Percentiles rank a stretch among this genome's conserved stretches.
These are phyloP conservation scores for Odonthalia washingtoniensis DNA, from an alignment of 31 red algal species.

Conservation along the genomic window DNA sequence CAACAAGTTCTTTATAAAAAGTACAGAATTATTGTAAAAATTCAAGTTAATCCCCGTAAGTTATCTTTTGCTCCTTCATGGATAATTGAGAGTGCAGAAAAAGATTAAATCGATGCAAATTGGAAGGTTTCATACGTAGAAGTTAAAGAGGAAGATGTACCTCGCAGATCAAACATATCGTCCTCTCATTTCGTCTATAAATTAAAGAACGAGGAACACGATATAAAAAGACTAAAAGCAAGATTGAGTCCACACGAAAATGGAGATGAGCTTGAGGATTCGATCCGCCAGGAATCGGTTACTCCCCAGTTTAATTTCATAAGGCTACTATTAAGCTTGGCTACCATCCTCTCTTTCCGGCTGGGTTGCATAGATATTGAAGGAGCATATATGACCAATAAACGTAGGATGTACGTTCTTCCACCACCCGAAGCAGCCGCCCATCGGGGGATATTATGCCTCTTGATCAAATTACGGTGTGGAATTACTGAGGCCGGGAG, in stretches of 20 bases:
- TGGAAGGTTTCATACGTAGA: not conserved
- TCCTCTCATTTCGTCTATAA: conserved; percentile 10
- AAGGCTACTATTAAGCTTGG: not conserved
- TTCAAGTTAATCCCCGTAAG: not conserved
- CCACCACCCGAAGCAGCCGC: no score
- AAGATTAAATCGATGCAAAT: not conserved
- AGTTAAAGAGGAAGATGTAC: not conserved
- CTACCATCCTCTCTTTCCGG: not conserved
- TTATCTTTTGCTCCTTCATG: not conserved
- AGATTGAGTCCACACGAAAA: not conserved
- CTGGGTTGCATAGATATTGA: conserved; percentile 10
- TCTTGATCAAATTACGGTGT: no score
- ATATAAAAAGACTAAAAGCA: conserved; percentile 2
- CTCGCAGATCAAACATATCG: not conserved
- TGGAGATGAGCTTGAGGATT: not conserved
- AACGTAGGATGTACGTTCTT: no score
- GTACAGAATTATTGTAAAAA: not conserved
- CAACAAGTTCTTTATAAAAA: not conserved
- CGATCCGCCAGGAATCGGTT: not conserved
- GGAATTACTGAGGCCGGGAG: no score
- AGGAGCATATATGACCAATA: no score
- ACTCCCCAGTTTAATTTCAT: conserved; percentile 21
- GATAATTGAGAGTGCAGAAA: not conserved
- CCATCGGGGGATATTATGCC: no score
- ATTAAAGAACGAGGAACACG: not conserved